Evolutionary conservation across 2,329 filamentous ascomycete species (phyloP).

Genomic region (Mollisiaceae sp.): DNA sequence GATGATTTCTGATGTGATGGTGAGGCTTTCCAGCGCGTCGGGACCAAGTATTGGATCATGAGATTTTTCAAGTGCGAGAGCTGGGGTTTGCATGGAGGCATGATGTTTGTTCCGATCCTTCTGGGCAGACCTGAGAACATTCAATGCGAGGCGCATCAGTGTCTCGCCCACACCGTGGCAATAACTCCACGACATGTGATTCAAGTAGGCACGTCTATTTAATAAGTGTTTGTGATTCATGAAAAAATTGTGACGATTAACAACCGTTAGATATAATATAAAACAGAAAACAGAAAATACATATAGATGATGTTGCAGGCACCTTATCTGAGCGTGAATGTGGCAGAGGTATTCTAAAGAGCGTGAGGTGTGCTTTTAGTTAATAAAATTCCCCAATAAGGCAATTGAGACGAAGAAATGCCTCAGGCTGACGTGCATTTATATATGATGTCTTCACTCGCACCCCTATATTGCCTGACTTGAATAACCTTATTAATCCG

Average conservation of each 20-base stretch:
- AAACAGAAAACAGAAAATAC: not conserved
- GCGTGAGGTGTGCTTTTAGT: too few relatives aligned
- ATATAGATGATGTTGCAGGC: not conserved
- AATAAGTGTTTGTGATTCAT: not conserved
- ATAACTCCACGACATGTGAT: not conserved
- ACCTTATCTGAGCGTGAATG: too few relatives aligned
- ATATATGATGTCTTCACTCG: not conserved
- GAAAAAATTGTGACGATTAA: not conserved
- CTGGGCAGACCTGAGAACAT: not conserved
- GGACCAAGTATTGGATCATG: not conserved
- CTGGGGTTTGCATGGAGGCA: not conserved
- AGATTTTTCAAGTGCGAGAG: not conserved
- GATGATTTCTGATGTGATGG: not conserved
- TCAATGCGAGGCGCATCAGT: slow-evolving; percentile 7
- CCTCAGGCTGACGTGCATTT: too few relatives aligned
- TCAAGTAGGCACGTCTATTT: not conserved
- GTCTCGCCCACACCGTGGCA: not conserved
- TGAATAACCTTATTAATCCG: not conserved
- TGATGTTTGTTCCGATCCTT: not conserved
- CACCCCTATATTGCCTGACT: not conserved
- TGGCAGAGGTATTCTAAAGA: too few relatives aligned
- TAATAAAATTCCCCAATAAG: too few relatives aligned
- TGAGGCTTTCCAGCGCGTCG: not conserved
- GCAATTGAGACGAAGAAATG: too few relatives aligned
- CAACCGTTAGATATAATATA: not conserved